Base-by-base conservation (phyloP, 164 flowering plant genomes). In the Annona cherimola region DNA sequence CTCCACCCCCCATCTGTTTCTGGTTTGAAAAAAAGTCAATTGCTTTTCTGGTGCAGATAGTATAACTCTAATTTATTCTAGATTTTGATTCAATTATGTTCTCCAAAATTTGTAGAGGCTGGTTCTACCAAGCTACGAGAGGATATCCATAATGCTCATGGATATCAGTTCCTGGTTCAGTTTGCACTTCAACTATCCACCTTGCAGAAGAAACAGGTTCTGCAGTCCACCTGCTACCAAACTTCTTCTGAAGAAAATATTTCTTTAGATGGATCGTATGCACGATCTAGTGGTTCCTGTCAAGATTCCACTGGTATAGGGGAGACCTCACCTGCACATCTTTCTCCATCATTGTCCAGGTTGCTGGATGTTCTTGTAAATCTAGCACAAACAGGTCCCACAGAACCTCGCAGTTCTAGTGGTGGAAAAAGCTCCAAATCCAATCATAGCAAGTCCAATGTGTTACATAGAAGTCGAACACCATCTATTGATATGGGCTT, bases 111-210 rank as follows among this genome's bases (percentile, higher is more conserved):
- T 86, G 79, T 79, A 96, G 99, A 93, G 79, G 89, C 99, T 83
- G 92, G 95, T 73, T 94, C 93, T 74, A 79, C 87, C 79, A 86
- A 83, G 83, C 97, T 96, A 43, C 88, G 97, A 79, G 99, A 93
- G 82, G 99, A 96, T 77, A 87, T 96, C 74, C 98, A 88, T 72
- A 96, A 93, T 83, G 98, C 97, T 44, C 99, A 96, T 82, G 99
- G 99, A 43, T 92, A 96, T 82, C 99, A 90, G 69, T 96, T 89
- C 78, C 94, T 96, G 76, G 98, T 92, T 66, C 98, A 88, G 78
- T 96, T 93, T 85, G 98, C 96, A 2, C 78, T 96, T 73, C 63
- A 79, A 66, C 86, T 96, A 39, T 89, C 95, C 18, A 71, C 80
- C 57, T 71, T 88, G 83, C 83, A 88, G 59, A 86, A 80, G 60